A percentile compares a stretch with the other conserved stretches of the same genome.
Conservation (phyloP, 1,139 yeast species). For the Dujonia santamariae region DNA sequence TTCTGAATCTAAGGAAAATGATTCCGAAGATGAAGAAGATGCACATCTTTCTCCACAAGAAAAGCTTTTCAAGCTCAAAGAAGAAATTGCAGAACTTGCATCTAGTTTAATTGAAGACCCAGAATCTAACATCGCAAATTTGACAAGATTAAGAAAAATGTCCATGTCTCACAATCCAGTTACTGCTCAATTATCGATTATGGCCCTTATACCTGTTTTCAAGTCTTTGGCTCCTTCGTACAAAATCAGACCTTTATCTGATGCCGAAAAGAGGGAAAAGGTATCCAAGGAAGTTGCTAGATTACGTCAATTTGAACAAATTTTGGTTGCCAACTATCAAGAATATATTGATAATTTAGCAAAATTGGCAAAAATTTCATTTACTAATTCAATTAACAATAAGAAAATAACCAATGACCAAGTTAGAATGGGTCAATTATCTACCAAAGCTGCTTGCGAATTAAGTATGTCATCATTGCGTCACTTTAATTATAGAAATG, state of each 20-base stretch:
- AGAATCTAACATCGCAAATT: conserved; percentile 70
- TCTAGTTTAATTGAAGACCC: conserved; percentile 83
- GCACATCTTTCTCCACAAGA: conserved; percentile 56
- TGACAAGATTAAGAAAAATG: conserved; percentile 72
- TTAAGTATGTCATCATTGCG: conserved; percentile 60
- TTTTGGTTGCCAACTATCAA: conserved; percentile 65
- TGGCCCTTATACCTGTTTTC: conserved; percentile 82
- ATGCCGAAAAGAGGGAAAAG: conserved; percentile 74
- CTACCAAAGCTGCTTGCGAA: conserved; percentile 79
- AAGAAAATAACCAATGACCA: conserved; percentile 35
- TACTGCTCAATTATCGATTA: conserved; percentile 68
- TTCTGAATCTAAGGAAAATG: conserved; percentile 21
- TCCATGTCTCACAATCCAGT: conserved; percentile 63
- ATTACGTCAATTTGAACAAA: conserved; percentile 77
- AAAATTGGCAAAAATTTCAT: conserved; percentile 36
- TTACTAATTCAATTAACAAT: conserved; percentile 39
- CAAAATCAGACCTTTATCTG: conserved; percentile 78
- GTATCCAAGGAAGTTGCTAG: conserved; percentile 79
- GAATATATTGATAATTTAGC: conserved; percentile 61
- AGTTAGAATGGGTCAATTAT: conserved; percentile 51
- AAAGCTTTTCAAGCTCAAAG: conserved; percentile 61
- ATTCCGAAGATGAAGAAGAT: conserved; percentile 38
- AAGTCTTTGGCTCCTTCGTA: conserved; percentile 87
- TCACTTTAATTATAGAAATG: conserved; percentile 77
- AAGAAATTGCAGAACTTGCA: conserved; percentile 80